These are phyloP conservation scores for Funneliformis geosporum DNA, from an alignment of 192 early-diverging fungal species.

Conservation along the genomic window DNA sequence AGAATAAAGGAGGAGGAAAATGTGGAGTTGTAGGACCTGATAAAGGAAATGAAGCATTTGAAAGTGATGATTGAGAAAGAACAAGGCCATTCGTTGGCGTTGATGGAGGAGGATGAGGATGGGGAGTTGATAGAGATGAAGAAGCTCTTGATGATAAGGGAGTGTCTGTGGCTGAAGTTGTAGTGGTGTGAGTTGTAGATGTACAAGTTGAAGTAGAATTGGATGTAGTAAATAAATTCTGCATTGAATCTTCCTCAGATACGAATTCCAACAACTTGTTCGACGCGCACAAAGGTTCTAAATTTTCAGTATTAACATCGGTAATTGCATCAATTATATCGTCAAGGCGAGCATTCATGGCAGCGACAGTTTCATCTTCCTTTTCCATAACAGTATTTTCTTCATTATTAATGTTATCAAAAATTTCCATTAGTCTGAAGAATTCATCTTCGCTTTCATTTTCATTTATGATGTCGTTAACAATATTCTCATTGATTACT, in stretches of 20 bases:
- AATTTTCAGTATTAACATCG: not conserved
- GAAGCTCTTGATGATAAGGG: slow-evolving; percentile 14
- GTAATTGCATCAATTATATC: not conserved
- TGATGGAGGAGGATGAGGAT: slow-evolving; percentile 11
- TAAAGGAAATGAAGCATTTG: not conserved
- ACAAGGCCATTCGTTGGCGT: not conserved
- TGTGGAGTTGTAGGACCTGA: not conserved
- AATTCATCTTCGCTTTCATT: not conserved
- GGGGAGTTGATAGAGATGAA: slow-evolving; percentile 12
- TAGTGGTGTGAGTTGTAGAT: not conserved
- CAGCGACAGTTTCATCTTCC: not conserved
- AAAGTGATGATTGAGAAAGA: not conserved
- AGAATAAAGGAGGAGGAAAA: not conserved
- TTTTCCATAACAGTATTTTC: not conserved
- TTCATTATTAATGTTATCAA: not conserved
- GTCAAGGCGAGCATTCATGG: not conserved
- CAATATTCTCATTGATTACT: not conserved
- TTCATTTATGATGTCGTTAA: not conserved
- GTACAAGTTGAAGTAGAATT: not conserved
- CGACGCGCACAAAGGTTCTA: not conserved
- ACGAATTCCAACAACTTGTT: not conserved
- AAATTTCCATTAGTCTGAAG: not conserved
- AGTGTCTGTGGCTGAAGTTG: not conserved
- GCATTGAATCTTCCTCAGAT: not conserved
- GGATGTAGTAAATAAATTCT: not conserved